phyloP scores from a whole-genome alignment of 108 stramenopile genomes.

The Pseudonitzschia pungens region DNA sequence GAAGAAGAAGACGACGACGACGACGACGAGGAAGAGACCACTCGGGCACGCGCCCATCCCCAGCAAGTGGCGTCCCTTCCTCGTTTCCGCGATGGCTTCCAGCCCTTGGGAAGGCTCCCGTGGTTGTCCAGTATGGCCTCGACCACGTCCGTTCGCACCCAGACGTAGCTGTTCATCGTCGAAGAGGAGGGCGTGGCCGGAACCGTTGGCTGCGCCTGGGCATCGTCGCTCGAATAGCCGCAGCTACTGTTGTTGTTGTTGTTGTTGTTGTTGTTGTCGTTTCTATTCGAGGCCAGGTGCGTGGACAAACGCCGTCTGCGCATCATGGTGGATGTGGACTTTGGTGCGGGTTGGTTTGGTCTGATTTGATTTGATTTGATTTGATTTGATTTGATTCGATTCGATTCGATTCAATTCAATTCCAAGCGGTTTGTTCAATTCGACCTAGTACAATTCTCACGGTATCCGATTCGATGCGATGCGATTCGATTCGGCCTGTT shows the following conservation, averaged over 20 bases:
- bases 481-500: no score
- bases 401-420: no score
- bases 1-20: constrained; percentile 17
- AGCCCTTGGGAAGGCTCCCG: constrained; percentile 39
- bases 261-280: not conserved
- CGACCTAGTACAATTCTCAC: no score
- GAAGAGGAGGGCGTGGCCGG: not conserved
- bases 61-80: constrained; percentile 28
- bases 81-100: constrained; percentile 40
- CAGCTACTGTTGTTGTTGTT: not conserved
- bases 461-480: no score
- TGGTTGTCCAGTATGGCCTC: constrained; percentile 40
- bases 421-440: no score
- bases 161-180: constrained; percentile 29
- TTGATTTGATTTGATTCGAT: no score
- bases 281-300: not conserved
- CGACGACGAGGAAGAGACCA: constrained; percentile 27
- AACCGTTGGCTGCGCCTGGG: not conserved
- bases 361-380: no score
- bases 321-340: constrained; percentile 6
- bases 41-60: constrained; percentile 46
- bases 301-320: constrained; percentile 11
- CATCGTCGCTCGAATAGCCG: constrained; percentile 3
- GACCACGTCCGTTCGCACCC: constrained; percentile 51
- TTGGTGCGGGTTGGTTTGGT: no score